A percentile compares a stretch with the other conserved stretches of the same genome.
phyloP scores from a whole-genome alignment of 805 yeast species.

The Danielia oregonensis region DNA sequence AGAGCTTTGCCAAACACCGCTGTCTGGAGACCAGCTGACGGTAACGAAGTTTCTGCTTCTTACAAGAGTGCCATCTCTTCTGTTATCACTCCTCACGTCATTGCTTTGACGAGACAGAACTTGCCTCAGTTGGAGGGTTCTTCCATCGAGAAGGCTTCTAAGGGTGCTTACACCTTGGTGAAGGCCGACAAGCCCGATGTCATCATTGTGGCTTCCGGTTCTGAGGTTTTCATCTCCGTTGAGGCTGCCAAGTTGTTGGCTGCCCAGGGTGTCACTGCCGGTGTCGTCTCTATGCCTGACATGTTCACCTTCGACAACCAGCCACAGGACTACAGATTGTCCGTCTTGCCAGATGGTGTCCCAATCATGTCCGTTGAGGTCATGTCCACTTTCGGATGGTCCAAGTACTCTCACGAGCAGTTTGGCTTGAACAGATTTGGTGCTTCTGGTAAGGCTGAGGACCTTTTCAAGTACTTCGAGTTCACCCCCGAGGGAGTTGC shows the following conservation, averaged over 20 bases:
- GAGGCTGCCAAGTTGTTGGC: slow-evolving; percentile 76
- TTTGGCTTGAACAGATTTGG: slow-evolving; percentile 96
- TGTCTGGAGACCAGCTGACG: slow-evolving; percentile 94
- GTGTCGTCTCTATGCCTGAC: slow-evolving; percentile 92
- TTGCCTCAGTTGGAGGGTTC: slow-evolving; percentile 93
- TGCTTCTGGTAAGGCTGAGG: slow-evolving; percentile 87
- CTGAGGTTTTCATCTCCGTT: slow-evolving; percentile 82
- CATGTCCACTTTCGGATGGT: slow-evolving; percentile 88
- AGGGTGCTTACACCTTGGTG: slow-evolving; percentile 87
- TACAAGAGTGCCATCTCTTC: slow-evolving; percentile 63
- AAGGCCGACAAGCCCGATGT: slow-evolving; percentile 58
- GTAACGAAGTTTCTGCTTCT: slow-evolving; percentile 85
- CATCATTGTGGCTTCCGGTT: slow-evolving; percentile 86
- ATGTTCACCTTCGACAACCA: slow-evolving; percentile 86
- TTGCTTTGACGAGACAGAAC: slow-evolving; percentile 83
- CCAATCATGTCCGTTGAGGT: slow-evolving; percentile 95
- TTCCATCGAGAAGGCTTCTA: slow-evolving; percentile 81
- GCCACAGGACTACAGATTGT: slow-evolving; percentile 70
- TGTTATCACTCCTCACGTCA: slow-evolving; percentile 63
- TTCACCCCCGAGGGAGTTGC: slow-evolving; percentile 94
- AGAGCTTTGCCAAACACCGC: slow-evolving; percentile 79
- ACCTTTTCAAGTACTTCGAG: slow-evolving; percentile 78
- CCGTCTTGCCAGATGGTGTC: slow-evolving; percentile 90
- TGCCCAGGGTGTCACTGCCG: slow-evolving; percentile 63
- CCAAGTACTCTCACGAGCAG: slow-evolving; percentile 92